These are phyloP conservation scores for Dipodascopsis uninucleata DNA, from an alignment of 805 yeast genomes.

Conservation along the genomic window DNA sequence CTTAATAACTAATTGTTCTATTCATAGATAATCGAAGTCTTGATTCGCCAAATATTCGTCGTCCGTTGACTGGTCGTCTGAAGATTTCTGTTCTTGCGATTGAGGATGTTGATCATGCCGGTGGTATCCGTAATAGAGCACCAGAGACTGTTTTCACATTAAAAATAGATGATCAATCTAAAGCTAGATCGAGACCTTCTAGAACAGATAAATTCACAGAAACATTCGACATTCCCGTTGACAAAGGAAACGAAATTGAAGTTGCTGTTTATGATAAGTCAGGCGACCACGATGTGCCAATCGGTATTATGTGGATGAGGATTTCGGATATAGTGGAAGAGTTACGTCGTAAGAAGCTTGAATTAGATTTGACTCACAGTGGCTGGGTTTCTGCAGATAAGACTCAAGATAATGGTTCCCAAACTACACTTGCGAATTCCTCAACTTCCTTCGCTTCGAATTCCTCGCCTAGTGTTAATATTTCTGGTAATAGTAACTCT, in stretches of 20 bases:
- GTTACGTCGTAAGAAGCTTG: constrained; percentile 82
- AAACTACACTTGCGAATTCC: background rate
- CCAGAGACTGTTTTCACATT: constrained; percentile 76
- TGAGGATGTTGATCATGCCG: constrained; percentile 88
- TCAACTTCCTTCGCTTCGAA: background rate
- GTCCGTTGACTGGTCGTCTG: constrained; percentile 78
- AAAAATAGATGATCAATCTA: constrained; percentile 84
- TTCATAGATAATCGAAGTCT: constrained; percentile 46
- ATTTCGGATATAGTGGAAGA: constrained; percentile 92
- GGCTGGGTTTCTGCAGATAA: constrained; percentile 85
- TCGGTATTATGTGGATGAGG: constrained; percentile 87
- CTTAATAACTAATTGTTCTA: background rate
- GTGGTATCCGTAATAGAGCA: constrained; percentile 64
- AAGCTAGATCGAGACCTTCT: constrained; percentile 69
- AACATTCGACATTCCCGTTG: constrained; percentile 73
- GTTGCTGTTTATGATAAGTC: constrained; percentile 76
- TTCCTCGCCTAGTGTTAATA: background rate
- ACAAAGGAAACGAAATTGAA: constrained; percentile 89
- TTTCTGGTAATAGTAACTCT: background rate
- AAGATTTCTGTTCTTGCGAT: constrained; percentile 70
- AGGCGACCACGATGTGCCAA: constrained; percentile 65
- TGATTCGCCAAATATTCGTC: constrained; percentile 67
- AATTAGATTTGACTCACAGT: constrained; percentile 60
- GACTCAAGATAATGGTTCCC: constrained; percentile 36
- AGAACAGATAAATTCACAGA: constrained; percentile 82